Evolutionary conservation across 2,329 filamentous ascomycete species (phyloP).

Genomic region (Ophiocordyceps camponoti-saundersi): DNA sequence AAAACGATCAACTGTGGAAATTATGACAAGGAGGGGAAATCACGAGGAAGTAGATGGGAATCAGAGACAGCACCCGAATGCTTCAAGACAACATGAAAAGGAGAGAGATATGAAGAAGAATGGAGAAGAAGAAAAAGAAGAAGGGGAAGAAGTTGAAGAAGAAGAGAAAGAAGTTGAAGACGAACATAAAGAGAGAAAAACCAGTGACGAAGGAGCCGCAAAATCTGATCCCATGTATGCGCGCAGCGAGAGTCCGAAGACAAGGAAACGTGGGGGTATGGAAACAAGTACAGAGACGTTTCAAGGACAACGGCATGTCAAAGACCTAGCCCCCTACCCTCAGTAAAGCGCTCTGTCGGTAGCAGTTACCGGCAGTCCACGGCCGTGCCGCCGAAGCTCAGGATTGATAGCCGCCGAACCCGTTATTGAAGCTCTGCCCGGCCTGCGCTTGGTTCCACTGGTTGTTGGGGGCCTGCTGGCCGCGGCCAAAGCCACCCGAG

Average conservation of each 20-base stretch:
- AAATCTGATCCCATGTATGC: neutral
- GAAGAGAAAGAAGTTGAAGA: neutral
- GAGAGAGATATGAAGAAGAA: neutral
- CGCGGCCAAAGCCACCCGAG: conserved; percentile 72
- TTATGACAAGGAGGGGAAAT: conserved; percentile 5
- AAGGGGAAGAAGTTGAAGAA: too few species aligned
- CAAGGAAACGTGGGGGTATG: conserved; percentile 6
- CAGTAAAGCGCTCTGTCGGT: conserved; percentile 1
- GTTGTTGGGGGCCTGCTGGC: conserved; percentile 39
- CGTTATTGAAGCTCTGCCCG: conserved; percentile 40
- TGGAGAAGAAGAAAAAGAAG: too few species aligned
- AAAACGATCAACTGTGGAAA: conserved; percentile 2
- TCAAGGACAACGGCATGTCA: conserved; percentile 4
- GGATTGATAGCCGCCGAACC: conserved; percentile 47
- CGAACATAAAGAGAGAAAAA: neutral
- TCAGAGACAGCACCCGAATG: conserved; percentile 6
- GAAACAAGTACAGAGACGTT: conserved; percentile 6
- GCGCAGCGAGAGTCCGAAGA: conserved; percentile 1
- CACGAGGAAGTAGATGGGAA: conserved; percentile 8
- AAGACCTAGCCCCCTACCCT: conserved; percentile 2
- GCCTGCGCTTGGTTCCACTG: conserved; percentile 36
- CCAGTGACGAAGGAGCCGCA: too few species aligned
- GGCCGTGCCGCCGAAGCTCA: conserved; percentile 17
- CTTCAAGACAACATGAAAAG: neutral
- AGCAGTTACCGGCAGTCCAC: conserved; percentile 6